Evolutionary conservation across 2,329 filamentous ascomycete genomes (phyloP), one percentile per base, ranked within the genome.

Genomic region (Trichophyton equinum): DNA sequence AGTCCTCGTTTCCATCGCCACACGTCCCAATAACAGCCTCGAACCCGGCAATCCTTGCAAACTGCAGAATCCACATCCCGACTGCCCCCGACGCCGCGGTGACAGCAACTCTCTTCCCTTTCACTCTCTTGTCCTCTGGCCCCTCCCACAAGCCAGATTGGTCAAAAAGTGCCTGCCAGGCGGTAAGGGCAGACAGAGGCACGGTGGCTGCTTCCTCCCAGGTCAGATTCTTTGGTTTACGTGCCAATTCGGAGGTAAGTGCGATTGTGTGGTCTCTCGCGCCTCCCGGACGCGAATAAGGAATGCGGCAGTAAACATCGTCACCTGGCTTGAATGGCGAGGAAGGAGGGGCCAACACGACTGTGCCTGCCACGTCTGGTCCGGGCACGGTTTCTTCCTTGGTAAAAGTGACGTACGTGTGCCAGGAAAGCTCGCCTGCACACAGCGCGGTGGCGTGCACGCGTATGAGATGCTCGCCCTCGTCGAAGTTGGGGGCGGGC

Each of bases 81-180:
- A 78, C 75, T 3, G 72, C 71, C 2, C 78, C 77, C 3, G 75
- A 73, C 0, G 77, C 77, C 55, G 71, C 78, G 3, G 73, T 78
- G 13, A 79, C 67, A 9, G 77, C 69, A 3, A 79, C 67, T n/a
- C 71, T 66, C 66, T 75, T 76, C 4, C 68, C 63, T 63, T 66
- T 68, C 4, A 47, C 65, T 3, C 30, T 22, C 20, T 56, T 47
- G 46, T 62, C 60, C 38, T 65, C 61, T 33, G 33, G 64, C 63
- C n/a, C 62, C 18, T 2, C 63, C 61, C 8, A 60, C 65, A 18
- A 66, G 36, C 71, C 70, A 1, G 66, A 68, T 60, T 75, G 68
- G n/a, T 71, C 69, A 55, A 79, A 78, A 1, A 79, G 64, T 5
- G 70, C 72, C 66, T 79, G 76, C 71, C 70, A 76, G n/a, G 75